Base-by-base conservation (phyloP, 768 basidiomycete species). In the Amanita brunnescens region DNA sequence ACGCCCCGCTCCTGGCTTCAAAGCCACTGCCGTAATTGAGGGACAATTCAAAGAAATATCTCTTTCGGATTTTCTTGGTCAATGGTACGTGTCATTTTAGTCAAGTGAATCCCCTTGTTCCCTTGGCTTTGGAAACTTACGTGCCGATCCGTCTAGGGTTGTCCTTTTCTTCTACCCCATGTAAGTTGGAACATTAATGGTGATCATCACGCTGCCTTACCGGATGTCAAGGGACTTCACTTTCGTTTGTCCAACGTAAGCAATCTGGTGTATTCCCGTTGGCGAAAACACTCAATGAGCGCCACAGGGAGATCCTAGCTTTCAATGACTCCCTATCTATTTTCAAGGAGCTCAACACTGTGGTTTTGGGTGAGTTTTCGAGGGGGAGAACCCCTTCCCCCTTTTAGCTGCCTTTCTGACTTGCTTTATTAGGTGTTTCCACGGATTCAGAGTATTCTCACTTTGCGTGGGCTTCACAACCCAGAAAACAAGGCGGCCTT, bases 121-220 rank as follows among this genome's bases (percentile, higher is more conserved):
- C 10, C n/a, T 42, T 32, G 32, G 20, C 29, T 34, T 21, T 47
- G 49, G 42, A 49, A 35, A 41, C 51, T 34, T 39, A 43, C 55
- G 58, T 14, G 58, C 42, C 30, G 49, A 24, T 40, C 51, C 35
- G 43, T 39, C 13, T 57, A 93, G 92, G 91, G 83, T 94, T n/a
- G 77, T 93, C 32, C 80, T 96, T 14, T 78, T 95, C 67, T 94
- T 95, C 73, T 96, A 96, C 70, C 93, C 93, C 5, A 80, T 95
- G 88, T 91, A 70, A 56, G 85, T 67, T 10, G 48, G n/a, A n/a
- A n/a, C n/a, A 14, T 21, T 29, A 29, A 38, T 29, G 20, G 41
- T 47, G 50, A 1, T 9, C 14, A 10, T 1, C 13, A 43, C 21
- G 7, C 14, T 23, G 23, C 32, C 21, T 59, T 12, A 30, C 21